These are phyloP conservation scores for Nicotiana obtusifolia DNA, from an alignment of 257 asterid species.

Conservation along the genomic window DNA sequence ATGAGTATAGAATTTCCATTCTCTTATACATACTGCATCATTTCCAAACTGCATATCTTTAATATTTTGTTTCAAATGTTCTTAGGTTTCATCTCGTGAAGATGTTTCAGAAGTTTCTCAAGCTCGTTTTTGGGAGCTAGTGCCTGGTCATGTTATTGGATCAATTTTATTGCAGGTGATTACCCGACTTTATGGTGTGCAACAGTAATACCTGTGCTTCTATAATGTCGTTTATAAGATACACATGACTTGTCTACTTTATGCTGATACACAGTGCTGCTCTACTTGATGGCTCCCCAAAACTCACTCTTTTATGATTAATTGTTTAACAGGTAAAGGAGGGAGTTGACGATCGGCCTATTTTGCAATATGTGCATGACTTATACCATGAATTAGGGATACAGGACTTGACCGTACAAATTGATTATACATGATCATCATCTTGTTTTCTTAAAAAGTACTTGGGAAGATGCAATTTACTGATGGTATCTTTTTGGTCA, in stretches of 20 bases:
- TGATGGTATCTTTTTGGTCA: background rate
- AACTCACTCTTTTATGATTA: background rate
- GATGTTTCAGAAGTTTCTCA: slow-evolving; percentile 64
- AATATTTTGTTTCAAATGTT: background rate
- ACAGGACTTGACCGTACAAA: slow-evolving; percentile 76
- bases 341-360: slow-evolving; percentile 58
- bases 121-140: slow-evolving; percentile 91
- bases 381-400: slow-evolving; percentile 83
- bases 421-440: slow-evolving; percentile 31
- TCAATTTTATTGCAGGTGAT: slow-evolving; percentile 71
- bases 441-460: background rate
- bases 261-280: background rate
- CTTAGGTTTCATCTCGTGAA: slow-evolving; percentile 58
- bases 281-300: slow-evolving; percentile 7
- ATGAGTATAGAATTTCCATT: background rate
- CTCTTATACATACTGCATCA: background rate
- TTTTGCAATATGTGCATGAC: slow-evolving; percentile 66
- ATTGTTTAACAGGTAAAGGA: slow-evolving; percentile 48
- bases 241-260: background rate
- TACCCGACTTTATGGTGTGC: background rate
- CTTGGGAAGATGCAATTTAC: background rate
- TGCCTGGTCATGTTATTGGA: slow-evolving; percentile 85
- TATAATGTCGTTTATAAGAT: background rate
- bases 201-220: background rate
- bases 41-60: background rate